A percentile compares a stretch with the other conserved stretches of the same genome.
These are phyloP conservation scores for Mortierella alpina DNA, from an alignment of 192 early-diverging fungal genomes.

Conservation along the genomic window DNA sequence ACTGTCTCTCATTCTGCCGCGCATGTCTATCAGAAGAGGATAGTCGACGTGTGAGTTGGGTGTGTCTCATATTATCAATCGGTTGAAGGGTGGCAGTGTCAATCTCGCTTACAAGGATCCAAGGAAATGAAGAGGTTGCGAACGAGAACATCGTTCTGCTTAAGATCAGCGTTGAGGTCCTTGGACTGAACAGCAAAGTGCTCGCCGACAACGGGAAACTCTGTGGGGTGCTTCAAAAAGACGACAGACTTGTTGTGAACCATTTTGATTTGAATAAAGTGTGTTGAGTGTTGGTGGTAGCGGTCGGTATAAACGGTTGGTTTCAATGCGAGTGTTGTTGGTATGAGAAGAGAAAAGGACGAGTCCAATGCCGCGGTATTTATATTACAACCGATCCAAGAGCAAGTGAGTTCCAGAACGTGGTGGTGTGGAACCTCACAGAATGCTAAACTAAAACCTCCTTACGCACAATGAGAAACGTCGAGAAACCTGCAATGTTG, in stretches of 20 bases:
- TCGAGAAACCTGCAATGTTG: too few relatives aligned
- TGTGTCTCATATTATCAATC: slow-evolving; percentile 25
- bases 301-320: not conserved
- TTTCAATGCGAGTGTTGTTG: not conserved
- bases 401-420: too few relatives aligned
- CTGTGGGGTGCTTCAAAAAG: slow-evolving; percentile 57
- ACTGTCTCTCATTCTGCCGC: slow-evolving; percentile 39
- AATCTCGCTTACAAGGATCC: slow-evolving; percentile 80
- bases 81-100: slow-evolving; percentile 18
- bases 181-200: slow-evolving; percentile 62
- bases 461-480: too few relatives aligned
- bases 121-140: slow-evolving; percentile 76
- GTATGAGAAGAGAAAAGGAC: not conserved
- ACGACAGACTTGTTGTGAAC: slow-evolving; percentile 58
- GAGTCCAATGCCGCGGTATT: not conserved
- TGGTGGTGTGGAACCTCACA: too few relatives aligned
- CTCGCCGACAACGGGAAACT: slow-evolving; percentile 58
- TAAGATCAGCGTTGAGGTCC: slow-evolving; percentile 60
- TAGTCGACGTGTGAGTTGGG: not conserved
- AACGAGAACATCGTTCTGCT: slow-evolving; percentile 64
- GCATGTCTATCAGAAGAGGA: slow-evolving; percentile 27
- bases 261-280: slow-evolving; percentile 31
- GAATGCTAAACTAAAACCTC: too few relatives aligned
- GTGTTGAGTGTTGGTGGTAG: not conserved
- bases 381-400: not conserved